phyloP scores from a whole-genome alignment of 2,329 filamentous ascomycete genomes.

The Chrysoporthe deuterocubensis region DNA sequence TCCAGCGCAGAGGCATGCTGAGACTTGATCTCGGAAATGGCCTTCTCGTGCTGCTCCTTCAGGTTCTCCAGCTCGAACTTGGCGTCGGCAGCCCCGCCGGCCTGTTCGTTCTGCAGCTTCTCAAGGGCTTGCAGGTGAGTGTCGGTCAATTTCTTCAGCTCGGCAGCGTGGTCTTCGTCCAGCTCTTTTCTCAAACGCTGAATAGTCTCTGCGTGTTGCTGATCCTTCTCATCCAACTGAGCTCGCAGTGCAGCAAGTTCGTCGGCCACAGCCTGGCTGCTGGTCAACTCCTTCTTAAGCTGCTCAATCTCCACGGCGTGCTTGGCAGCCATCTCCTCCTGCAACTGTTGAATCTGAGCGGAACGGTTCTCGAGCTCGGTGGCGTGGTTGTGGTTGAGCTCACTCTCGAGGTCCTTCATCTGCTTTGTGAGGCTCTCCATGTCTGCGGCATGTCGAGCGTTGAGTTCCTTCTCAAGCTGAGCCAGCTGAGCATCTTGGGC shows the following conservation, averaged over 20 bases:
- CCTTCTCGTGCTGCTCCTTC: conserved; percentile 40
- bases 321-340: conserved; percentile 32
- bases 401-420: conserved; percentile 25
- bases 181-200: conserved; percentile 47
- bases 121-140: conserved; percentile 49
- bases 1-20: conserved; percentile 44
- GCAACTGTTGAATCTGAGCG: conserved; percentile 25
- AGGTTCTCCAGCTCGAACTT: conserved; percentile 45
- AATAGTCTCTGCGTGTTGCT: conserved; percentile 41
- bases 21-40: conserved; percentile 49
- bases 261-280: conserved; percentile 38
- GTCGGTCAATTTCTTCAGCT: conserved; percentile 52
- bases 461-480: conserved; percentile 35
- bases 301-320: conserved; percentile 42
- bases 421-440: conserved; percentile 21
- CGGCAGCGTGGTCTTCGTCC: conserved; percentile 47
- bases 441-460: conserved; percentile 24
- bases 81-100: conserved; percentile 37
- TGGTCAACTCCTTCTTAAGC: conserved; percentile 41
- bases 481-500: conserved; percentile 34
- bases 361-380: conserved; percentile 34
- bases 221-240: conserved; percentile 40
- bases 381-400: conserved; percentile 36
- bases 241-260: conserved; percentile 37
- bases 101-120: conserved; percentile 43